Evolutionary conservation across 768 basidiomycete genomes (phyloP).

Genomic region (Vararia minispora): DNA sequence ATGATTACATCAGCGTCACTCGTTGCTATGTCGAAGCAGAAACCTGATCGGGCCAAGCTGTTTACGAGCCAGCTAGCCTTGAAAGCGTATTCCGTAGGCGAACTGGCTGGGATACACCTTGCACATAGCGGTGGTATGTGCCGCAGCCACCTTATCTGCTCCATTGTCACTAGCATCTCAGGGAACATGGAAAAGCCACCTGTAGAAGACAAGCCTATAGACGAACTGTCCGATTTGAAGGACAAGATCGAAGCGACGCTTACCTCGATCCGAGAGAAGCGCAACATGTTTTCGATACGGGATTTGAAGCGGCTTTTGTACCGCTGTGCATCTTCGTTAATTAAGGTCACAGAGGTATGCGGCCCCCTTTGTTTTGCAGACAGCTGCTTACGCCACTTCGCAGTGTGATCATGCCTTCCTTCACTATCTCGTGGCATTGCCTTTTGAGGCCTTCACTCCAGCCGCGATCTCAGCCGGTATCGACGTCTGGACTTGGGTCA

Average conservation of each 20-base stretch:
- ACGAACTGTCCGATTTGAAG: conserved; percentile 58
- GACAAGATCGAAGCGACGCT: conserved; percentile 55
- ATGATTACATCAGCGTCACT: conserved; percentile 35
- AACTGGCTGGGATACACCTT: conserved; percentile 70
- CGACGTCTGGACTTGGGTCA: conserved; percentile 95
- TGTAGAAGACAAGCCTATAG: conserved; percentile 44
- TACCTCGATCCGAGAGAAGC: conserved; percentile 59
- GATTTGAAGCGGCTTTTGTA: conserved; percentile 82
- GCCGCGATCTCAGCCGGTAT: conserved; percentile 77
- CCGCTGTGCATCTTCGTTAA: conserved; percentile 73
- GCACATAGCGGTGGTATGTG: conserved; percentile 53
- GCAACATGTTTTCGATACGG: conserved; percentile 61
- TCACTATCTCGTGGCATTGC: conserved; percentile 77
- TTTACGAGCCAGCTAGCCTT: conserved; percentile 81
- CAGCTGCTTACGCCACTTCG: background rate
- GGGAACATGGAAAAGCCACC: conserved; percentile 52
- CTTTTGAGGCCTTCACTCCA: conserved; percentile 84
- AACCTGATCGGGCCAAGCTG: conserved; percentile 71
- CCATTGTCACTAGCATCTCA: conserved; percentile 15
- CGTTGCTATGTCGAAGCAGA: conserved; percentile 45
- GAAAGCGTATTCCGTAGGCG: conserved; percentile 85
- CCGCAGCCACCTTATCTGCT: background rate
- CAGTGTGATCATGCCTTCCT: conserved; percentile 82
- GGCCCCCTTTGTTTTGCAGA: background rate
- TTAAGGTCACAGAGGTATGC: conserved; percentile 52